Conservation (phyloP, 306 rosid species). For the Rosa chinensis region DNA sequence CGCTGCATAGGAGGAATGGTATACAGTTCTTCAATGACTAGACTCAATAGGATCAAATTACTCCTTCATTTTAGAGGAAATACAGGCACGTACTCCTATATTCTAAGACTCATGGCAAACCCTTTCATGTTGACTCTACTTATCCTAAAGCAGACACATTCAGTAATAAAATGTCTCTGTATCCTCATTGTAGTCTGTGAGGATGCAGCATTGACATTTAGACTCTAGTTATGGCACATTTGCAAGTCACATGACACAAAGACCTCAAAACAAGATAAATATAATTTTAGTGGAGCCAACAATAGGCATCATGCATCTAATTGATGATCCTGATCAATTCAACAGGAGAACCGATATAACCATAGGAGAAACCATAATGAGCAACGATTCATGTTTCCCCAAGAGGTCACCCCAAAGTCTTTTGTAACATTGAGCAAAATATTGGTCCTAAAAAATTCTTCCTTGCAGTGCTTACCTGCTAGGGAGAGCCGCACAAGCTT, state of each 20-base stretch:
- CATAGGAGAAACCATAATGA: background rate
- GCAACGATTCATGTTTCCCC: background rate
- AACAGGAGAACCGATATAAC: background rate
- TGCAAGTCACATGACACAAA: background rate
- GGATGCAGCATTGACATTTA: background rate
- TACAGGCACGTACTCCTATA: background rate
- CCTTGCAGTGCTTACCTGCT: slow-evolving; percentile 58
- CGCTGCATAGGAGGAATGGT: slow-evolving; percentile 54
- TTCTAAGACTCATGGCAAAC: background rate
- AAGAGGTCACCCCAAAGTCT: background rate
- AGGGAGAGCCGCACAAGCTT: slow-evolving; percentile 76
- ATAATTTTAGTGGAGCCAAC: background rate
- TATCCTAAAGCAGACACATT: background rate
- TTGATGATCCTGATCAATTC: background rate
- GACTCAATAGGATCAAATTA: background rate
- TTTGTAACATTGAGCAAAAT: background rate
- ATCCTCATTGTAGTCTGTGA: background rate
- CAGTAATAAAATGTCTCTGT: background rate
- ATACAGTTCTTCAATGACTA: background rate
- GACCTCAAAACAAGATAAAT: slow-evolving; percentile 6
- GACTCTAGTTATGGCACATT: background rate
- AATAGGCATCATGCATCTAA: background rate
- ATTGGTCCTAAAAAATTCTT: background rate
- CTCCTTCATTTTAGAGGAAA: background rate
- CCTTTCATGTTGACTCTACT: background rate